Evolutionary conservation across 139 green algal species (phyloP), one percentile per base, ranked within the genome.

Genomic region (Closterium sp.): DNA sequence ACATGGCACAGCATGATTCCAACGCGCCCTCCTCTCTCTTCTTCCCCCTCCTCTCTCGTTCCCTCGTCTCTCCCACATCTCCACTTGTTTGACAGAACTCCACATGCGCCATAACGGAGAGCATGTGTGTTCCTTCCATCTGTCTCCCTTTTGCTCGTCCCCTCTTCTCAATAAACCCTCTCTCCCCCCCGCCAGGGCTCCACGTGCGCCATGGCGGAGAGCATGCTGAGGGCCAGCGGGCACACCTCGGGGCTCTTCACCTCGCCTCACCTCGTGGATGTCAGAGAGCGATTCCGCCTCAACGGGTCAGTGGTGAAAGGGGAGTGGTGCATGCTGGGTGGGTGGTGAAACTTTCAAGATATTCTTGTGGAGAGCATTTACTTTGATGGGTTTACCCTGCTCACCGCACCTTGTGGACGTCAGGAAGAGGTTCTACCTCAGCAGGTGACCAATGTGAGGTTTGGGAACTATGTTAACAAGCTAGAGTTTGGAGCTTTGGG

Each of bases 221-320:
- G 38, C 17, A 90, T 96, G 29, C 86, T 96, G 89, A 29, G 92
- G 9, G 31, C 45, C 31, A 29, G 6, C 1, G 94, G 94, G n/a
- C n/a, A 50, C 42, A 31, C 29, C n/a, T 92, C 90, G 22, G 95
- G 92, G 6, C 45, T 96, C 28, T 96, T 95, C 90, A 95, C 95
- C 31, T 96, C 92, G 7, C 95, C 95, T 45, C 95, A 96, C 85
- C 89, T 96, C 19, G 86, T 96, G 73, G 95, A 96, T 87, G 70
- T 96, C 7, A 86, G 95, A 6, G 95, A 96, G 73, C 86, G 95
- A 4, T 95, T 96, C 95, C 90, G 95, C 22, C 89, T 96, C n/a
- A 70, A 95, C 34, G 95, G 95, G 84, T 91, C 4, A 31, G 17
- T 79, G 62, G 17, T 79, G 17, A 79, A 4, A 4, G 62, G 62